Percentiles rank a stretch among this genome's conserved stretches.
These are phyloP conservation scores for Naganishia cerealis DNA, from an alignment of 1,284 basidiomycete species.

Conservation along the genomic window DNA sequence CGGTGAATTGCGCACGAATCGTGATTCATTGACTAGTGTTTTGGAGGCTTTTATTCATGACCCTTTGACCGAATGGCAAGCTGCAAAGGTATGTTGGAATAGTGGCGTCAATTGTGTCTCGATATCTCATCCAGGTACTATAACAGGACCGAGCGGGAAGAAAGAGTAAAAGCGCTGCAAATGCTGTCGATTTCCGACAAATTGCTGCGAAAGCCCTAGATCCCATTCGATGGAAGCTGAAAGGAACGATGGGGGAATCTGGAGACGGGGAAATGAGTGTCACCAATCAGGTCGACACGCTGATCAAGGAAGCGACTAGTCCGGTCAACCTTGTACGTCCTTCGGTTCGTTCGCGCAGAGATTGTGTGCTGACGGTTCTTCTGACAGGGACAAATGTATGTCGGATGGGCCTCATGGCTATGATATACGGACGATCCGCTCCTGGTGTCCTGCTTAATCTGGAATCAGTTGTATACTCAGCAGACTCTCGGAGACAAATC, in stretches of 20 bases:
- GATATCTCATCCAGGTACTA: neutral
- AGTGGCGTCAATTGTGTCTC: too few species aligned
- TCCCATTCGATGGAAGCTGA: slow-evolving; percentile 81
- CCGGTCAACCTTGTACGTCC: slow-evolving; percentile 65
- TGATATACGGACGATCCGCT: slow-evolving; percentile 30
- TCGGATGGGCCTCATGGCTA: slow-evolving; percentile 82
- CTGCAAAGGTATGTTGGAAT: slow-evolving; percentile 46
- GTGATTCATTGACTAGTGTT: slow-evolving; percentile 91
- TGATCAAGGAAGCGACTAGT: slow-evolving; percentile 84
- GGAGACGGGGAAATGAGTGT: slow-evolving; percentile 63
- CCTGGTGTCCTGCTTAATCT: neutral
- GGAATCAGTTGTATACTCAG: neutral
- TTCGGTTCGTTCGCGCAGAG: too few species aligned
- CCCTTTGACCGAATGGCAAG: slow-evolving; percentile 93
- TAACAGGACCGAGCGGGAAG: slow-evolving; percentile 21
- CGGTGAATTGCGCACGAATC: slow-evolving; percentile 82
- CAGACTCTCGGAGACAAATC: neutral
- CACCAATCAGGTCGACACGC: slow-evolving; percentile 79
- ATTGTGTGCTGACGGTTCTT: slow-evolving; percentile 22
- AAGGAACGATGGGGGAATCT: slow-evolving; percentile 58
- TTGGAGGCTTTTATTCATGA: slow-evolving; percentile 98
- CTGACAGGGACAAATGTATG: slow-evolving; percentile 53
- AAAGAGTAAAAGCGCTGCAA: slow-evolving; percentile 38
- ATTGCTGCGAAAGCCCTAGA: slow-evolving; percentile 72
- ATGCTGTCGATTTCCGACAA: slow-evolving; percentile 55